These are phyloP conservation scores for Diphasiastrum complanatum DNA, from an alignment of 83 land plant species.

Conservation along the genomic window DNA sequence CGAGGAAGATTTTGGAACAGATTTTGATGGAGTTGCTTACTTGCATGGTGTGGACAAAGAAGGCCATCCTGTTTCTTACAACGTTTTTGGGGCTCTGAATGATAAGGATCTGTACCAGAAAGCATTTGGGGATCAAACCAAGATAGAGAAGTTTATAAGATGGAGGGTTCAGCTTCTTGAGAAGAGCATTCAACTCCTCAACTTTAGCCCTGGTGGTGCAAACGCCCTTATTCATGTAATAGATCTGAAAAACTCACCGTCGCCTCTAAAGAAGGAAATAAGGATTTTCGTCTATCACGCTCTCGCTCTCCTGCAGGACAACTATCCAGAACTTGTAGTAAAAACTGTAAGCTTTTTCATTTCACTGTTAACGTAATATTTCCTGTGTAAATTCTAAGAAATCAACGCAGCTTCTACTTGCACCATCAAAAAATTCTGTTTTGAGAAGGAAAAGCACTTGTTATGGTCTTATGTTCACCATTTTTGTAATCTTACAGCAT, in stretches of 20 bases:
- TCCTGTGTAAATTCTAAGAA: too few species aligned
- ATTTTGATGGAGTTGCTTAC: slow-evolving; percentile 30
- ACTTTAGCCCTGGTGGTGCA: slow-evolving; percentile 47
- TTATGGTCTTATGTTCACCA: too few species aligned
- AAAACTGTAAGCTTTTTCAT: slow-evolving; percentile 52
- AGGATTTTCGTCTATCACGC: slow-evolving; percentile 33
- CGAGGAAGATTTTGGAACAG: slow-evolving; percentile 20
- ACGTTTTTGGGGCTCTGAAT: slow-evolving; percentile 51
- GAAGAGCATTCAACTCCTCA: slow-evolving; percentile 53
- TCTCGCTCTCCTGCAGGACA: slow-evolving; percentile 53
- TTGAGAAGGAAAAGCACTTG: too few species aligned
- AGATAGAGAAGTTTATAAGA: slow-evolving; percentile 44
- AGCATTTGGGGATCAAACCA: slow-evolving; percentile 49
- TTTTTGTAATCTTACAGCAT: too few species aligned
- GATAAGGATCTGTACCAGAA: slow-evolving; percentile 46
- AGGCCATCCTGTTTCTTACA: slow-evolving; percentile 76
- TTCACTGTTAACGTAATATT: too few species aligned
- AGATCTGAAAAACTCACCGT: slow-evolving; percentile 58
- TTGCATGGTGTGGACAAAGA: slow-evolving; percentile 55
- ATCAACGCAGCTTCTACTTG: too few species aligned
- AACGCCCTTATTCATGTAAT: slow-evolving; percentile 51
- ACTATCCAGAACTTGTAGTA: slow-evolving; percentile 84
- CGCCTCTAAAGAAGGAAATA: slow-evolving; percentile 43
- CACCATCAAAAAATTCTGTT: too few species aligned
- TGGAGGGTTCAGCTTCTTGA: slow-evolving; percentile 73